Evolutionary conservation across 2,329 filamentous ascomycete species (phyloP).

Genomic region (Cadophora luteo-olivacea): DNA sequence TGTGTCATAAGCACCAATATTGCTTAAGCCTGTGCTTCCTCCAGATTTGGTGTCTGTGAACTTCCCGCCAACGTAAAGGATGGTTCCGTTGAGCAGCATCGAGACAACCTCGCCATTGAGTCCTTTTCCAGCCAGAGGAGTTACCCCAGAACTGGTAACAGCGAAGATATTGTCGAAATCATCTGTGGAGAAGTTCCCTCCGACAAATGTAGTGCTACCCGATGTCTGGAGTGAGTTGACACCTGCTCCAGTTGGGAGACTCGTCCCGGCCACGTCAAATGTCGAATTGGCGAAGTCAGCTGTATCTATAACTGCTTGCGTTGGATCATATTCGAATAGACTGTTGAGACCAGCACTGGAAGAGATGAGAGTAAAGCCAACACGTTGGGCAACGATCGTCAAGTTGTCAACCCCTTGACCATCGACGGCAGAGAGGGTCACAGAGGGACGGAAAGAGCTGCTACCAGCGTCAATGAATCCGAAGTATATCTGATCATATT

Average conservation of each 20-base stretch:
- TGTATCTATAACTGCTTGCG: constrained; percentile 60
- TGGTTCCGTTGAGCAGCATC: constrained; percentile 68
- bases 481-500: constrained; percentile 91
- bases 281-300: constrained; percentile 73
- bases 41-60: constrained; percentile 77
- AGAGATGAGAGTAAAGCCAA: constrained; percentile 77
- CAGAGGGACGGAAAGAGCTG: constrained; percentile 75
- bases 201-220: constrained; percentile 74
- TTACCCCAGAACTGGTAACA: constrained; percentile 68
- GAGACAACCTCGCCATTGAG: constrained; percentile 80
- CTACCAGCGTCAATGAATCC: constrained; percentile 81
- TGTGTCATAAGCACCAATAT: constrained; percentile 79
- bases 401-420: constrained; percentile 68
- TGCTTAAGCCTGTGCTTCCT: constrained; percentile 68
- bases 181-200: constrained; percentile 80
- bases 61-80: constrained; percentile 81
- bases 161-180: constrained; percentile 78
- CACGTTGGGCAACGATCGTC: constrained; percentile 86
- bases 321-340: constrained; percentile 86
- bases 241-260: constrained; percentile 69
- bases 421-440: constrained; percentile 75
- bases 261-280: constrained; percentile 77
- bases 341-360: constrained; percentile 86
- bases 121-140: constrained; percentile 70
- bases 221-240: constrained; percentile 73